A percentile compares a stretch with the other conserved stretches of the same genome.
Evolutionary conservation across 2,329 filamentous ascomycete species (phyloP).

Genomic region (Chaetomium olivaceum): DNA sequence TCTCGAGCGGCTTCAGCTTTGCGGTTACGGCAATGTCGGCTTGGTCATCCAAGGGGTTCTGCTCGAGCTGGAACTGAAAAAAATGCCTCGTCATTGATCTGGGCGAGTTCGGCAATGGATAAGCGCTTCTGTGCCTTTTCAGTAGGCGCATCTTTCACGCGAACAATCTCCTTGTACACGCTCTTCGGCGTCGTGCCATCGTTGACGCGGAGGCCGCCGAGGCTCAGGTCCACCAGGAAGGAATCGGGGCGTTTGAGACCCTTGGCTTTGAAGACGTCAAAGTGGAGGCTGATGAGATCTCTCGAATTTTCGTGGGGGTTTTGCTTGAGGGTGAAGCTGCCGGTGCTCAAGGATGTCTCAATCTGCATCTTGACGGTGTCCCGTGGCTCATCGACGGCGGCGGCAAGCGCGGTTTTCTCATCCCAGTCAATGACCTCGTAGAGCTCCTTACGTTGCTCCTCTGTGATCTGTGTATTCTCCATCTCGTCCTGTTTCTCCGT

Average conservation of each 20-base stretch:
- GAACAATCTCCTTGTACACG: constrained; percentile 91
- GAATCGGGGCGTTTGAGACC: constrained; percentile 89
- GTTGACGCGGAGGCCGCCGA: constrained; percentile 90
- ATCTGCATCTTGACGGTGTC: constrained; percentile 93
- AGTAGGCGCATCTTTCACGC: constrained; percentile 82
- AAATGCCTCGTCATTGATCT: constrained; percentile 69
- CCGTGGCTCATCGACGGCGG: constrained; percentile 83
- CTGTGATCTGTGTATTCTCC: constrained; percentile 85
- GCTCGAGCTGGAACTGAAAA: constrained; percentile 89
- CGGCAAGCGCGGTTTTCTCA: constrained; percentile 86
- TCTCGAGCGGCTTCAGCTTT: constrained; percentile 91
- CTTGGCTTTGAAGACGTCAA: constrained; percentile 91
- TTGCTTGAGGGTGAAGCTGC: constrained; percentile 91
- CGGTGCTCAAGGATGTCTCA: constrained; percentile 89
- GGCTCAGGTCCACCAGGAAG: constrained; percentile 80
- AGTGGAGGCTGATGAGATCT: constrained; percentile 87
- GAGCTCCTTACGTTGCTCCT: constrained; percentile 92
- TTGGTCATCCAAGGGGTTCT: constrained; percentile 89
- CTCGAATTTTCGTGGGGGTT: constrained; percentile 74
- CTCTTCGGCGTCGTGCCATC: constrained; percentile 93
- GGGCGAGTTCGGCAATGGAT: constrained; percentile 56
- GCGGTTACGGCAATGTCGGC: constrained; percentile 88
- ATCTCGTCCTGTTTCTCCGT: constrained; percentile 58
- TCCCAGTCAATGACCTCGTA: constrained; percentile 99
- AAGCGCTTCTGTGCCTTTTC: constrained; percentile 49